Conservation (phyloP, 2,329 filamentous ascomycete genomes). For the Orbilia brochopaga region DNA sequence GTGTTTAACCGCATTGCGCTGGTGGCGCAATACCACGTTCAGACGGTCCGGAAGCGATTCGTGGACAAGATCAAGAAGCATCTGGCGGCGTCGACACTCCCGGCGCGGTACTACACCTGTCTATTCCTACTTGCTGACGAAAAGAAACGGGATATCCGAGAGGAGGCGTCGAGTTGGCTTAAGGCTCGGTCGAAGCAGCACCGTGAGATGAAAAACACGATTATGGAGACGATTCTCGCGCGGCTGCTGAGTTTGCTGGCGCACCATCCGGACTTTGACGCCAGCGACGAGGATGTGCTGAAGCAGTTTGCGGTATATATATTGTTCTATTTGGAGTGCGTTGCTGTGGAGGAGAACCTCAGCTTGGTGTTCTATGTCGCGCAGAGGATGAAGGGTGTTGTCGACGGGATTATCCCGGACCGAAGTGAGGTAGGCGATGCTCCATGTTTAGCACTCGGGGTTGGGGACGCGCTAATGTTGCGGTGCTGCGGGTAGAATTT, state of each 20-base stretch:
- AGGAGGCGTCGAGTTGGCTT: slow-evolving; percentile 83
- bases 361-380: slow-evolving; percentile 89
- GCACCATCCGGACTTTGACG: slow-evolving; percentile 87
- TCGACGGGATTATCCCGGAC: slow-evolving; percentile 74
- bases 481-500: slow-evolving; percentile 64
- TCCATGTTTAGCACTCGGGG: slow-evolving; percentile 19
- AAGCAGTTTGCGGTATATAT: slow-evolving; percentile 81
- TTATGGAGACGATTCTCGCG: slow-evolving; percentile 81
- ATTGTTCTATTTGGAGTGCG: slow-evolving; percentile 80
- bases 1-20: slow-evolving; percentile 83
- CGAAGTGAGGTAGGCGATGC: slow-evolving; percentile 62
- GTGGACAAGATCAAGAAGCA: slow-evolving; percentile 89
- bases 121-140: slow-evolving; percentile 92
- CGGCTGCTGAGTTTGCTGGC: slow-evolving; percentile 85
- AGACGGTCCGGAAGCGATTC: slow-evolving; percentile 78
- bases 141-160: slow-evolving; percentile 74
- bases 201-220: slow-evolving; percentile 63
- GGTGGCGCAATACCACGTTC: slow-evolving; percentile 77
- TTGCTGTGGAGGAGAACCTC: slow-evolving; percentile 85
- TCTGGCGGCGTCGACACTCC: slow-evolving; percentile 73
- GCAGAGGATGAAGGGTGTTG: slow-evolving; percentile 87
- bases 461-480: background rate
- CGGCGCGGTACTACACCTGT: slow-evolving; percentile 82
- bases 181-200: slow-evolving; percentile 72
- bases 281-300: slow-evolving; percentile 70